Evolutionary conservation across 495 filamentous ascomycete species (phyloP), one percentile per base, ranked within the genome.

Genomic region (Penicillium egyptiacum): DNA sequence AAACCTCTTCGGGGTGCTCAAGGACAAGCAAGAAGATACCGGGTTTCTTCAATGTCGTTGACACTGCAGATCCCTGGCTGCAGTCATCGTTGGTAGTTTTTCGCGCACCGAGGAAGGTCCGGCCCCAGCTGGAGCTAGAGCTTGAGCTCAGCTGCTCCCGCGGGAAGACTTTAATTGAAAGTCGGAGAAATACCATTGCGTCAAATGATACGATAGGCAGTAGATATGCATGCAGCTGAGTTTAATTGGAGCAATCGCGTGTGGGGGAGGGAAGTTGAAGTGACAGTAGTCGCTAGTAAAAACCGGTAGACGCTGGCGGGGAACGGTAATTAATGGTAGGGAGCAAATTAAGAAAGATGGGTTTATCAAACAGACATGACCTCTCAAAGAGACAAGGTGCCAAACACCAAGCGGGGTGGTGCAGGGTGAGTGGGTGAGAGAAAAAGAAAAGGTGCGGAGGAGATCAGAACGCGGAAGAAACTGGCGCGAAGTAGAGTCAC

Each of bases 121-220:
- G 17, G 1, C 35, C 35, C 49, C 49, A 51, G 31, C 33, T 26
- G 8, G 22, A 52, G 52, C 26, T 43, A 28, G 42, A 37, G 42
- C 9, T 26, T 0, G 53, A 11, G 31, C 9, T 8, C 20, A 55
- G 16, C 56, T 67, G 73, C 19, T 72, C 71, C 28, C 58, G 64
- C 1, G 75, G 68, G 35, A 50, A 71, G 57, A 78, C 65, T 54
- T 70, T 72, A 14, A 75, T 68, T 7, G 66, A 62, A 1, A 78
- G 57, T 16, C 74, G 72, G 14, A 78, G 60, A 37, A 71, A 64
- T 35, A 75, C 71, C 71, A 76, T 73, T 7, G 20, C 23, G 55
- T n/a, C 45, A 51, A 5, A 5, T 25, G 9, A 14, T 9, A 5
- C 0, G 10, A 17, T 17, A n/a, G 0, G 4, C 14, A 10, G 20